Conservation (phyloP, 75 land plant genomes). For the Cupressus sempervirens region DNA sequence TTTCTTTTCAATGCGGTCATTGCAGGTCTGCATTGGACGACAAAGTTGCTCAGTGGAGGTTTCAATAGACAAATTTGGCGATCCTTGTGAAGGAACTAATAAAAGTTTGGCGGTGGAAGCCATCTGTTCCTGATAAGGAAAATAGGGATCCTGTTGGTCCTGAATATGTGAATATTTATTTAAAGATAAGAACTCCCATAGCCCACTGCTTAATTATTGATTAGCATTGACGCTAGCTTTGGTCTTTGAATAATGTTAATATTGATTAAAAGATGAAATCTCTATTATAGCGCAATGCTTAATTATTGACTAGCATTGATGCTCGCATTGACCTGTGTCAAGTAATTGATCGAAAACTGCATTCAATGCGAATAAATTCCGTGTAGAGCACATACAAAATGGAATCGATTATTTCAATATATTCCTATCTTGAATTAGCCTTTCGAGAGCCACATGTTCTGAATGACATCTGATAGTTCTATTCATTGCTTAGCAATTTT, state of each 20-base stretch:
- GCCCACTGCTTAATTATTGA: background rate
- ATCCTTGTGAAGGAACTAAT: conserved; percentile 46
- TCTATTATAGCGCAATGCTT: background rate
- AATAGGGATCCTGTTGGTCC: background rate
- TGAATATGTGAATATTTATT: background rate
- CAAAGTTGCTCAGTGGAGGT: conserved; percentile 53
- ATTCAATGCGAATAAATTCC: background rate
- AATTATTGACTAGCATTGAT: background rate
- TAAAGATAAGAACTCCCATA: background rate
- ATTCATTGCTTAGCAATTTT: background rate
- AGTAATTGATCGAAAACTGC: background rate
- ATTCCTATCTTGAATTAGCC: background rate
- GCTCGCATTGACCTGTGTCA: background rate
- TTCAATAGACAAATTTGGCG: conserved; percentile 48
- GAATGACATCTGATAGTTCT: no score
- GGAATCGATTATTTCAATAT: background rate
- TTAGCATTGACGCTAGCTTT: background rate
- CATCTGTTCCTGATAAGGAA: conserved; percentile 32
- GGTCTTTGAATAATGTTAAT: background rate
- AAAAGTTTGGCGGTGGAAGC: conserved; percentile 86
- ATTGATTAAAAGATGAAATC: background rate
- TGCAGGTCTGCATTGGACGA: conserved; percentile 69
- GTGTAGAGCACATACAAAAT: background rate
- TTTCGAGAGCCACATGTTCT: no score
- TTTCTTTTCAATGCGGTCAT: background rate